phyloP scores from a whole-genome alignment of 176 grass and related monocot species.

The Miscanthus lutarioriparius region DNA sequence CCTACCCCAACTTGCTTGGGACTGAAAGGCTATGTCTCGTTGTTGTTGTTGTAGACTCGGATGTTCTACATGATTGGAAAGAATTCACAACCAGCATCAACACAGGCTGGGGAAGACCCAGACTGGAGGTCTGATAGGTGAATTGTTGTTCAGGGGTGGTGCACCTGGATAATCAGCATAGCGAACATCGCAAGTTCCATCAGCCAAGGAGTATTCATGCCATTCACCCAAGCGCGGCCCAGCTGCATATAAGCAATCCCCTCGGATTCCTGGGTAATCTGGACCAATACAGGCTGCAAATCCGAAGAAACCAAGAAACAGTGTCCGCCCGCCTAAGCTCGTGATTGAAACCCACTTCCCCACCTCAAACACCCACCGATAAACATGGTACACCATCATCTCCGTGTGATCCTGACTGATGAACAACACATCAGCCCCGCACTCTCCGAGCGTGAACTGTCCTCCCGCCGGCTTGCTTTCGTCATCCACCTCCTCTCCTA shows the following conservation, averaged over 20 bases:
- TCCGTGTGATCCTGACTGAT: constrained; percentile 41
- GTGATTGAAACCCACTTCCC: constrained; percentile 46
- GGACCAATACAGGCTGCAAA: constrained; percentile 59
- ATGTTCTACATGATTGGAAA: background rate
- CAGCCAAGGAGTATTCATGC: constrained; percentile 51
- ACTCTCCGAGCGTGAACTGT: constrained; percentile 46
- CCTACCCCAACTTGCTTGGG: too few relatives aligned
- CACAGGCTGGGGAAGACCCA: constrained; percentile 79
- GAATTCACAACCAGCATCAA: constrained; percentile 36
- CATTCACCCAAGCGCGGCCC: constrained; percentile 41
- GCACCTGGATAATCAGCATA: constrained; percentile 54
- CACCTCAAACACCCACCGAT: constrained; percentile 38
- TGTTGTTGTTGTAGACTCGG: too few relatives aligned
- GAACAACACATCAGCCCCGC: constrained; percentile 46
- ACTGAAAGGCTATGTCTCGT: too few relatives aligned
- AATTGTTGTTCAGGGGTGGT: constrained; percentile 29
- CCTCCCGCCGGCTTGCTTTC: background rate
- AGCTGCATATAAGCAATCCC: constrained; percentile 57
- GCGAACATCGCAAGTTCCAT: constrained; percentile 41
- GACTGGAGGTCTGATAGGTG: constrained; percentile 31
- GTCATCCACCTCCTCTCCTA: constrained; percentile 30
- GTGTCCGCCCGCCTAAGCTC: constrained; percentile 43
- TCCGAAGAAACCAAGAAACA: constrained; percentile 58
- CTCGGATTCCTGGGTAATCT: constrained; percentile 34
- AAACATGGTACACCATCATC: constrained; percentile 36